Base-by-base conservation (phyloP, 164 flowering plant genomes). In the Houttuynia cordata region DNA sequence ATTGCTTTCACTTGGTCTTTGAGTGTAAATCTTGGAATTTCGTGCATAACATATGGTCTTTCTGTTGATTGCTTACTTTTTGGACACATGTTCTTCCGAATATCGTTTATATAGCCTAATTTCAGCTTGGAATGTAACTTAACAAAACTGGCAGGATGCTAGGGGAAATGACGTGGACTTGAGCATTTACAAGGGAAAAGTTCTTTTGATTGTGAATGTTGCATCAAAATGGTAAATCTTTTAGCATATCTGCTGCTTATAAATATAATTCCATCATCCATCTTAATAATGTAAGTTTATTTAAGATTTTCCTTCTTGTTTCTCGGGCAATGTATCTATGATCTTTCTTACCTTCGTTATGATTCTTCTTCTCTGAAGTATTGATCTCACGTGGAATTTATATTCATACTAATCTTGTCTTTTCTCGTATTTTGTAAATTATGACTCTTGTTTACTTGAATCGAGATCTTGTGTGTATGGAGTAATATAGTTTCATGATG, bases 121-220 rank as follows among this genome's bases (percentile, higher is more conserved):
- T 30, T 30, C 37, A 30, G 37, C 37, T 30, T 30, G 6, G 4
- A 30, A 30, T 30, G 37, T 2, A 30, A 30, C 37, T 30, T 30
- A 30, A 30, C 6, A 6, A 30, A 30, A 3, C 25, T 47, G 71
- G 66, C 79, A 88, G 92, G 92, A 88, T 79, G 86, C 82, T 23
- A 77, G 68, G 59, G 91, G 85, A 30, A 82, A 82, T 53, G 90
- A 80, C 73, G 92, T 88, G 55, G 81, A 76, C 63, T 82, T 88
- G 20, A 79, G 86, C 70, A 61, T 3, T 24, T 88, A 85, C 75
- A 85, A 82, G 70, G 96, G 96, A 24, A 88, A 85, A 71, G 85
- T 73, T 64, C 83, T n/a, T 24, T 64, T 88, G 80, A 78, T 84
- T 73, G 90, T 88, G 58, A 85, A 88, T 70, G 92, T 88, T 62